Evolutionary conservation across 163 green algal species (phyloP).

Genomic region (Chlorella variabilis): DNA sequence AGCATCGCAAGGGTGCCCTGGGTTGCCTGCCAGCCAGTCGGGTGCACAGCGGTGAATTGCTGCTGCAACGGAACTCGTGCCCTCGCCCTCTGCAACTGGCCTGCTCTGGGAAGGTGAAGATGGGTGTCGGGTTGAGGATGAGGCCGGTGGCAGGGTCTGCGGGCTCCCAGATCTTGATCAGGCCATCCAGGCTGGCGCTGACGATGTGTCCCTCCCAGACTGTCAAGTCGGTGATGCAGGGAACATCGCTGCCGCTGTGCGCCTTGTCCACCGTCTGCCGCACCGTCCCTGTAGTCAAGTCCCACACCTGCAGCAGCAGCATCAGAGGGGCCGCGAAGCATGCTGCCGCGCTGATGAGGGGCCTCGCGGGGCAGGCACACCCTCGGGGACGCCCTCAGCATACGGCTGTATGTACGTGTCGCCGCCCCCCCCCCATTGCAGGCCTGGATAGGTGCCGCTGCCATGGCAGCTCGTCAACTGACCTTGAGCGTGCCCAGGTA

Average conservation of each 20-base stretch:
- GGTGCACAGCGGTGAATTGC: too few relatives aligned
- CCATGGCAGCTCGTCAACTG: too few relatives aligned
- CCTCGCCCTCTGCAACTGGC: background rate
- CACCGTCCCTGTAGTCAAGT: constrained; percentile 58
- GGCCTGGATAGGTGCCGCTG: too few relatives aligned
- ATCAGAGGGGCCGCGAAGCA: background rate
- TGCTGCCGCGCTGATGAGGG: too few relatives aligned
- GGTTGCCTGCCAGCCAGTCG: too few relatives aligned
- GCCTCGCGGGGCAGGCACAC: too few relatives aligned
- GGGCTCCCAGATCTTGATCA: constrained; percentile 57
- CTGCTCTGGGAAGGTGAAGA: constrained; percentile 54
- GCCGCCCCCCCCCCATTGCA: too few relatives aligned
- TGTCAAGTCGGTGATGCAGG: constrained; percentile 65
- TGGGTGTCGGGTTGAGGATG: constrained; percentile 50
- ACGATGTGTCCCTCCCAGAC: constrained; percentile 69
- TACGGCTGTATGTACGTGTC: too few relatives aligned
- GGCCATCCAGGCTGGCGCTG: constrained; percentile 57
- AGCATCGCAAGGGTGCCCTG: too few relatives aligned
- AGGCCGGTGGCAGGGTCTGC: constrained; percentile 35
- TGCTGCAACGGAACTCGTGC: too few relatives aligned
- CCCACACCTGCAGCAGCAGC: constrained; percentile 69
- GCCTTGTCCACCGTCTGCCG: constrained; percentile 66
- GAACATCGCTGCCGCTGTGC: constrained; percentile 48
- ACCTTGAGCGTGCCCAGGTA: constrained; percentile 68
- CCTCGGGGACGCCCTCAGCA: too few relatives aligned